Percentiles rank a stretch among this genome's conserved stretches.
These are phyloP conservation scores for Phycomyces nitens DNA, from an alignment of 192 early-diverging fungal genomes.

Conservation along the genomic window DNA sequence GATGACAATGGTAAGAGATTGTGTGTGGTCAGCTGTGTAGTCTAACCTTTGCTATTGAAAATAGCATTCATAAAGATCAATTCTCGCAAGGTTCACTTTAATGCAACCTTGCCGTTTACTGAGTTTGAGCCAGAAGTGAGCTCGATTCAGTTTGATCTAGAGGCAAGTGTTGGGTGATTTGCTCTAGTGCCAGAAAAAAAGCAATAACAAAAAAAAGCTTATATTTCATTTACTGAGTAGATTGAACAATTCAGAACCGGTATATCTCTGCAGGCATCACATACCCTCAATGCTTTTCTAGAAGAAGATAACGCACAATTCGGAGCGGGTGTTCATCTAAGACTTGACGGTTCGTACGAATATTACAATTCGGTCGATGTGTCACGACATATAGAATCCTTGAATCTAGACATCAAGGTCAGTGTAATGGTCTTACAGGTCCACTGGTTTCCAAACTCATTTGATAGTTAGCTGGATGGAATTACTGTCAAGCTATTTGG, in stretches of 20 bases:
- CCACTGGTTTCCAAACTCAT: too few species aligned
- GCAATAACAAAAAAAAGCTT: not conserved
- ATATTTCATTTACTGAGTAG: slow-evolving; percentile 18
- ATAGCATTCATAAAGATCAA: slow-evolving; percentile 23
- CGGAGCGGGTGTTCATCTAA: slow-evolving; percentile 37
- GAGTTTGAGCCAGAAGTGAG: slow-evolving; percentile 54
- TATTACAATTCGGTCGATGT: slow-evolving; percentile 51
- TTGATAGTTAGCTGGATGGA: slow-evolving; percentile 47
- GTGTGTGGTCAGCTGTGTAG: not conserved
- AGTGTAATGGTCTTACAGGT: too few species aligned
- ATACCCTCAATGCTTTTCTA: slow-evolving; percentile 64
- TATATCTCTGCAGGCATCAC: slow-evolving; percentile 56
- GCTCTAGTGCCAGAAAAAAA: too few species aligned
- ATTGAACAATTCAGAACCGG: slow-evolving; percentile 42
- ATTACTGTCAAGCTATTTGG: slow-evolving; percentile 64
- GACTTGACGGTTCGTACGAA: slow-evolving; percentile 48
- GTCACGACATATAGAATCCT: slow-evolving; percentile 43
- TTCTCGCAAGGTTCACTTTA: slow-evolving; percentile 34
- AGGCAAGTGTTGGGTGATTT: too few species aligned
- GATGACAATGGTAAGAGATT: slow-evolving; percentile 66
- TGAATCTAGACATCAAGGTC: slow-evolving; percentile 46
- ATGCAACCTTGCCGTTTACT: slow-evolving; percentile 54
- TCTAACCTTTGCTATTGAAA: slow-evolving; percentile 6
- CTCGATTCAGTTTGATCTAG: slow-evolving; percentile 48
- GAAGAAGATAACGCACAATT: slow-evolving; percentile 48